These are phyloP conservation scores for Komagataella mondaviorum DNA, from an alignment of 805 yeast genomes.

Conservation along the genomic window DNA sequence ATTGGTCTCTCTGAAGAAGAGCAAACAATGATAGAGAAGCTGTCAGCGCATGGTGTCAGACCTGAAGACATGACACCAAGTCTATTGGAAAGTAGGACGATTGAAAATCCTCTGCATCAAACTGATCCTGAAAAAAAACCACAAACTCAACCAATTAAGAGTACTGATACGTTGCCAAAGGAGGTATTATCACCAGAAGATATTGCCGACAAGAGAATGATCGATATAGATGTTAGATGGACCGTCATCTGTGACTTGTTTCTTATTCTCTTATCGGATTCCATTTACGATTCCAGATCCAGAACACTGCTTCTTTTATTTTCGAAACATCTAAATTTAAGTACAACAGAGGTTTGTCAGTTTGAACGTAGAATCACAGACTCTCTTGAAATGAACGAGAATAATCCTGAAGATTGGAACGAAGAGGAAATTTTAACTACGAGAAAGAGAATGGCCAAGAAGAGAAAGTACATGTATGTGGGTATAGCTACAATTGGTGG, in stretches of 20 bases:
- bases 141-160: slow-evolving; percentile 7
- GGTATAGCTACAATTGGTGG: slow-evolving; percentile 97
- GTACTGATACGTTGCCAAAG: neutral
- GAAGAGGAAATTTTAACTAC: slow-evolving; percentile 54
- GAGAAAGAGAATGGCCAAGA: slow-evolving; percentile 53
- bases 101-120: slow-evolving; percentile 36
- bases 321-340: slow-evolving; percentile 45
- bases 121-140: slow-evolving; percentile 6
- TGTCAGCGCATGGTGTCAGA: slow-evolving; percentile 74
- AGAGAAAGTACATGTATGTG: slow-evolving; percentile 66
- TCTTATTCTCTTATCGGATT: slow-evolving; percentile 65
- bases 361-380: slow-evolving; percentile 88
- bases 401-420: slow-evolving; percentile 66
- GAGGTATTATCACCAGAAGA: slow-evolving; percentile 18
- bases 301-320: slow-evolving; percentile 63
- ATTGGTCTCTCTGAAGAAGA: slow-evolving; percentile 70
- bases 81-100: slow-evolving; percentile 33
- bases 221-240: slow-evolving; percentile 80
- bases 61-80: slow-evolving; percentile 58
- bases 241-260: slow-evolving; percentile 87
- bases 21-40: slow-evolving; percentile 71
- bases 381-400: slow-evolving; percentile 78
- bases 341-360: slow-evolving; percentile 61
- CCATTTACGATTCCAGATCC: slow-evolving; percentile 82
- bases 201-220: slow-evolving; percentile 16